phyloP scores from a whole-genome alignment of 495 filamentous ascomycete species.

The Neurospora tetrasperma region DNA sequence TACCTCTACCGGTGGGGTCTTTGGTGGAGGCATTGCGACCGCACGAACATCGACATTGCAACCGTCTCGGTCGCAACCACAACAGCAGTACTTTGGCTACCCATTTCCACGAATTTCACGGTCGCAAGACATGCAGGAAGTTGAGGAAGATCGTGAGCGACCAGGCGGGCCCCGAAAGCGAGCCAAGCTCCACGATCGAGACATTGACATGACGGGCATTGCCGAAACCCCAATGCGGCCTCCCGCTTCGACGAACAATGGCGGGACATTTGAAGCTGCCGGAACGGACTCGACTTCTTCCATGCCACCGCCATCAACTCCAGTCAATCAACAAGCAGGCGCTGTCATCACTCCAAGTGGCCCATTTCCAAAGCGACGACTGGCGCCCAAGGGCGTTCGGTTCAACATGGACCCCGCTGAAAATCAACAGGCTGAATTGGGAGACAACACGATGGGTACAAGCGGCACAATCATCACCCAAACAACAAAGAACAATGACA shows the following conservation, averaged over 20 bases:
- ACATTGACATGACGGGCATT: conserved; percentile 10
- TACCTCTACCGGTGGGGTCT: conserved; percentile 17
- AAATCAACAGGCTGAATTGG: not conserved
- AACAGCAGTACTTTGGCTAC: not conserved
- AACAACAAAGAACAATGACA: not conserved
- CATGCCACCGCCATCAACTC: not conserved
- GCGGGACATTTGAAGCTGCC: conserved; percentile 6
- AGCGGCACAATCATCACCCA: not conserved
- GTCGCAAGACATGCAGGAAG: conserved; percentile 17
- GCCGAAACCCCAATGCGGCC: conserved; percentile 8
- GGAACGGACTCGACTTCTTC: not conserved
- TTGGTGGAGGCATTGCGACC: conserved; percentile 18
- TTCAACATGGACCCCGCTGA: conserved; percentile 4
- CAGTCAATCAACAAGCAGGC: not conserved
- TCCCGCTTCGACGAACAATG: conserved; percentile 8
- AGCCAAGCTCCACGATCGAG: conserved; percentile 18
- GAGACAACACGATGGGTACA: not conserved
- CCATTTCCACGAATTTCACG: not conserved
- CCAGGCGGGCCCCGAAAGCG: conserved; percentile 27
- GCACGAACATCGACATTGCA: conserved; percentile 8
- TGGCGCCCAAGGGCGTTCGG: not conserved
- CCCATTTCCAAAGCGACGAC: conserved; percentile 8
- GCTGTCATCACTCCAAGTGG: not conserved
- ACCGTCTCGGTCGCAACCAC: not conserved
- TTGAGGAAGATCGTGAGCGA: conserved; percentile 8